Base-by-base conservation (phyloP, 2,329 filamentous ascomycete genomes). In the Apiospora kogelbergensis region DNA sequence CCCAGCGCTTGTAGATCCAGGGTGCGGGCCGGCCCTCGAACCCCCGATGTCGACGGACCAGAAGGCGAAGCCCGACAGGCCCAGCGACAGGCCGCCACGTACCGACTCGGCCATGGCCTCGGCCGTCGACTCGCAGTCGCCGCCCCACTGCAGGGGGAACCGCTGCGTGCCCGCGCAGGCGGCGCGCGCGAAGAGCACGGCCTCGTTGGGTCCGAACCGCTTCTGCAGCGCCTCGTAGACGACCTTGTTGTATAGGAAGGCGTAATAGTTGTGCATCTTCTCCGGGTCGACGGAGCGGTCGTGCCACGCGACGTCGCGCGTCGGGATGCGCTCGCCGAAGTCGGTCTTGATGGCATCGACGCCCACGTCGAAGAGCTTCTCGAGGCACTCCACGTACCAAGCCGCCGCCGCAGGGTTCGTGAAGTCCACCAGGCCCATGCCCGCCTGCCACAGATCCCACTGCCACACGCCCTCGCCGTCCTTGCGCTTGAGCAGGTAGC, bases 221-320 rank as follows among this genome's bases (percentile, higher is more conserved):
- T 81, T 81, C 75, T 89, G 85, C 15, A 93, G 83, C 1, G 89
- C 85, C 74, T 91, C 87, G 76, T 91, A 93, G 9, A 93, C 90
- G 68, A 88, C 78, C 73, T 89, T 87, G 83, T 93, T 93, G 82
- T 92, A 93, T 3, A 90, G 79, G 75, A 91, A 90, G n/a, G 91
- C 85, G 78, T 93, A 93, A 81, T 88, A 93, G 79, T 93, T 93
- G 81, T 93, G 91, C 91, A 93, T 93, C 73, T 86, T 87, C 66
- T 82, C 82, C 1, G 90, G 86, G 73, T 93, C 89, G 53, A 84
- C 78, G 6, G 81, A 82, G 64, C 81, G 75, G 73, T 93, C 89
- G 75, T 88, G 82, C 86, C 90, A 93, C 72, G 86, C 83, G 6
- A 93, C 87, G 72, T 91, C 88, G 65, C 85, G 83, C 6, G 85